phyloP scores from a whole-genome alignment of 2,329 filamentous ascomycete species.

The Aspergillus sp. region DNA sequence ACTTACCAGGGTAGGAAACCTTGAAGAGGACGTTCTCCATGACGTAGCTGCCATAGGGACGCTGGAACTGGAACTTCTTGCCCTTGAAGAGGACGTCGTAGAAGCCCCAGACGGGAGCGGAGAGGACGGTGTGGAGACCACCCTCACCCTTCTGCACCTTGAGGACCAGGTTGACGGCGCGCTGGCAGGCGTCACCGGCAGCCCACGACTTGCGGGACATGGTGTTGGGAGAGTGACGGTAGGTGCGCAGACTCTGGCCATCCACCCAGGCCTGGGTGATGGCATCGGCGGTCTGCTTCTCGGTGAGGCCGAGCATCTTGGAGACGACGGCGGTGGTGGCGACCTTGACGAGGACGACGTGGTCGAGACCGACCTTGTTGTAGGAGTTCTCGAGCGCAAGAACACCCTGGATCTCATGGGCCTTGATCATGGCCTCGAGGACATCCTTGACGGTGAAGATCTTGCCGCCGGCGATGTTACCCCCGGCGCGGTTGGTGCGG shows the following conservation, averaged over 20 bases:
- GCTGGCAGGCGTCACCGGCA: slow-evolving; percentile 95
- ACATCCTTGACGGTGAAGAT: slow-evolving; percentile 86
- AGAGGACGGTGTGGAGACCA: slow-evolving; percentile 87
- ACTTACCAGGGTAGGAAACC: slow-evolving; percentile 89
- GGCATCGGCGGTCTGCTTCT: slow-evolving; percentile 90
- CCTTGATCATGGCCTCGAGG: slow-evolving; percentile 97
- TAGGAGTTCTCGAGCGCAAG: slow-evolving; percentile 95
- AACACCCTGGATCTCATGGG: slow-evolving; percentile 97
- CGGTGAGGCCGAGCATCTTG: slow-evolving; percentile 86
- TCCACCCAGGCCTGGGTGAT: slow-evolving; percentile 98
- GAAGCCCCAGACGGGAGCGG: slow-evolving; percentile 93
- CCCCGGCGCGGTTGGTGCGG: slow-evolving; percentile 84
- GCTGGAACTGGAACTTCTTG: slow-evolving; percentile 94
- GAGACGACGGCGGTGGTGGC: slow-evolving; percentile 91
- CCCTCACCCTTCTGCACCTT: slow-evolving; percentile 90
- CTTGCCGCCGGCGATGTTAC: slow-evolving; percentile 68
- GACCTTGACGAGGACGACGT: slow-evolving; percentile 97
- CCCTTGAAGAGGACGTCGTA: slow-evolving; percentile 98
- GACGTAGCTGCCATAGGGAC: slow-evolving; percentile 94
- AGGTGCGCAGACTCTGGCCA: slow-evolving; percentile 91
- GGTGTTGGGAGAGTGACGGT: slow-evolving; percentile 96
- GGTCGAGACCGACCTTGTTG: slow-evolving; percentile 98
- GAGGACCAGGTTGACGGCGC: slow-evolving; percentile 84
- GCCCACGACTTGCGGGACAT: slow-evolving; percentile 99
- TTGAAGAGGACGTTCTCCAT: slow-evolving; percentile 99